Base-by-base conservation (phyloP, 2,329 filamentous ascomycete genomes). In the Colletotrichum lentis region DNA sequence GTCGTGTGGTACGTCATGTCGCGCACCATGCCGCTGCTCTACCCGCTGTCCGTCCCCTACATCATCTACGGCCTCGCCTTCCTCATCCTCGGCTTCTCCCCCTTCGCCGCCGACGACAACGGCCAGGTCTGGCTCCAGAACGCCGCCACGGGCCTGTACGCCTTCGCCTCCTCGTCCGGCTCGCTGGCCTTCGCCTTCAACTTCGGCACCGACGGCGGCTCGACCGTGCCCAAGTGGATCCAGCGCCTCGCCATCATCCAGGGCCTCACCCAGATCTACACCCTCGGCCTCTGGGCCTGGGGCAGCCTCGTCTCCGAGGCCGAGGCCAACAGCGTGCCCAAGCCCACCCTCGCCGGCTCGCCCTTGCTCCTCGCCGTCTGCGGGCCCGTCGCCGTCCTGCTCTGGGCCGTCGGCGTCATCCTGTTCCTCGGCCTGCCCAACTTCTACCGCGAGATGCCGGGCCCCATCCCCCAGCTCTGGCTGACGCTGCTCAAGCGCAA, bases 221-320 rank as follows among this genome's bases (percentile, higher is more conserved):
- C 85, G 2, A 86, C 88, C 11, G 84, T 89, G 46, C 87, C 86
- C 74, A 82, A 86, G 43, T 90, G 88, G 88, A 87, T 88, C 27
- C 89, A 88, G 78, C 84, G 89, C 64, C 88, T 89, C 20, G 89
- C 88, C 73, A 76, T 88, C 20, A 89, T 91, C 60, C 88, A 90
- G 76, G 89, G 89, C 49, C 88, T 87, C 7, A 88, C 90, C 74
- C 88, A 91, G 74, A 79, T 88, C 71, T 91, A 90, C 75, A 83
- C 89, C 62, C 85, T 88, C 39, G 85, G 82, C 4, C 81, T 91
- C n/a, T 91, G 88, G 88, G 90, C 86, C 73, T 91, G 89, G 89
- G 89, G 88, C 39, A 62, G 55, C 44, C 46, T 67, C n/a, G 64
- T 67, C 24, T 69, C 67, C 24, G 63, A 69, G 5, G 67, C 64